Evolutionary conservation across 257 asterid genomes (phyloP).

Genomic region (Fraxinus anomala): DNA sequence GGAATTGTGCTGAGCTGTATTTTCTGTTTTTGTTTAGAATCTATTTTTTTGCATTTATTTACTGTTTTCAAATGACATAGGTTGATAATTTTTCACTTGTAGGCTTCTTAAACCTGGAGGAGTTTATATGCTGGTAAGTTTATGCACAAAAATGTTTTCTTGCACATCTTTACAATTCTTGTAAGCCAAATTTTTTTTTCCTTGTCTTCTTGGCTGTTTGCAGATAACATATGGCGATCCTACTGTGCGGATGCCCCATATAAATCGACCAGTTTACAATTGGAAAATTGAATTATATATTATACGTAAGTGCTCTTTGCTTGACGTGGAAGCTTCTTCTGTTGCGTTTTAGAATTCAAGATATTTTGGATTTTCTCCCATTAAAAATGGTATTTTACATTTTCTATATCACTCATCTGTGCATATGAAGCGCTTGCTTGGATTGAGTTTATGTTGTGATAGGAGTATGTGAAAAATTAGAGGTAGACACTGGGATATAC

Average conservation of each 20-base stretch:
- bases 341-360: constrained; percentile 1
- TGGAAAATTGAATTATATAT: constrained; percentile 85
- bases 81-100: constrained; percentile 30
- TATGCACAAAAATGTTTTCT: constrained; percentile 26
- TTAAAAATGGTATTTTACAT: not conserved
- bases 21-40: constrained; percentile 12
- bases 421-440: not conserved
- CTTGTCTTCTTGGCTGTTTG: constrained; percentile 33
- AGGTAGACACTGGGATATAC: not conserved
- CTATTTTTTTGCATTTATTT: not conserved
- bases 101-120: constrained; percentile 99
- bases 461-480: not conserved
- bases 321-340: not conserved
- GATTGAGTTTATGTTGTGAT: not conserved
- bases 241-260: constrained; percentile 79
- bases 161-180: constrained; percentile 14
- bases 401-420: not conserved
- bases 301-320: constrained; percentile 65
- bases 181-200: constrained; percentile 12
- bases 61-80: constrained; percentile 18
- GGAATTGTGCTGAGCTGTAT: not conserved
- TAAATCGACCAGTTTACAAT: constrained; percentile 67
- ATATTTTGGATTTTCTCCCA: constrained; percentile 6
- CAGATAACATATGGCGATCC: constrained; percentile 99
- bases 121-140: constrained; percentile 82